These are phyloP conservation scores for Entophlyctis luteolus DNA, from an alignment of 192 early-diverging fungal species.

Conservation along the genomic window DNA sequence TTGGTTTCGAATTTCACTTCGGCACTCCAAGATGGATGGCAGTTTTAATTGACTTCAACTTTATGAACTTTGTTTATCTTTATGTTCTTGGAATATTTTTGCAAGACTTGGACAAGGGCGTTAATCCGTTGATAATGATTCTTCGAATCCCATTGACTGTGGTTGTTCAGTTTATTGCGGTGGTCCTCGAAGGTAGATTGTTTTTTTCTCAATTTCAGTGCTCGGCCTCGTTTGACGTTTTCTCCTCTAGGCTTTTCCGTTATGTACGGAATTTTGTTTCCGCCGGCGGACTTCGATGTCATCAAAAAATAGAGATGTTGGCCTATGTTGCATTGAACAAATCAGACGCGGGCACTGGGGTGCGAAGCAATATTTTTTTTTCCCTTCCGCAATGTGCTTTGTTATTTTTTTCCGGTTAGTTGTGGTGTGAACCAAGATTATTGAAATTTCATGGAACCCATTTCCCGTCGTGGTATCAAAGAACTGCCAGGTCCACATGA, in stretches of 20 bases:
- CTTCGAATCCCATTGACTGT: slow-evolving; percentile 41
- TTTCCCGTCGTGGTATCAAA: too few species aligned
- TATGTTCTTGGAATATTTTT: slow-evolving; percentile 52
- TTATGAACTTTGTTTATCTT: slow-evolving; percentile 48
- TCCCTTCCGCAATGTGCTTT: too few species aligned
- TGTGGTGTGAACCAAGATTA: too few species aligned
- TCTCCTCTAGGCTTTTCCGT: slow-evolving; percentile 32
- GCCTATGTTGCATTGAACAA: too few species aligned
- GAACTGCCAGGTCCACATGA: too few species aligned
- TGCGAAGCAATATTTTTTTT: too few species aligned
- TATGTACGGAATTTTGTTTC: slow-evolving; percentile 52
- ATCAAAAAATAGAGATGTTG: slow-evolving; percentile 50
- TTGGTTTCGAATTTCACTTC: slow-evolving; percentile 37
- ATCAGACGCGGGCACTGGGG: too few species aligned
- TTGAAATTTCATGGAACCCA: too few species aligned
- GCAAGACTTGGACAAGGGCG: slow-evolving; percentile 50
- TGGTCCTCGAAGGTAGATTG: slow-evolving; percentile 42
- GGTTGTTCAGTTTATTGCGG: slow-evolving; percentile 46
- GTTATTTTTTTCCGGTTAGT: too few species aligned
- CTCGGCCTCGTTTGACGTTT: not conserved
- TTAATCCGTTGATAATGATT: slow-evolving; percentile 41
- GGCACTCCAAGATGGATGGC: slow-evolving; percentile 54
- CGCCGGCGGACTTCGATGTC: slow-evolving; percentile 52
- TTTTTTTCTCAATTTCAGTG: not conserved
- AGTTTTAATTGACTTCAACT: slow-evolving; percentile 52